Percentiles rank a stretch among this genome's conserved stretches.
Conservation (phyloP, 495 filamentous ascomycete genomes). For the Xylaria cubensis region DNA sequence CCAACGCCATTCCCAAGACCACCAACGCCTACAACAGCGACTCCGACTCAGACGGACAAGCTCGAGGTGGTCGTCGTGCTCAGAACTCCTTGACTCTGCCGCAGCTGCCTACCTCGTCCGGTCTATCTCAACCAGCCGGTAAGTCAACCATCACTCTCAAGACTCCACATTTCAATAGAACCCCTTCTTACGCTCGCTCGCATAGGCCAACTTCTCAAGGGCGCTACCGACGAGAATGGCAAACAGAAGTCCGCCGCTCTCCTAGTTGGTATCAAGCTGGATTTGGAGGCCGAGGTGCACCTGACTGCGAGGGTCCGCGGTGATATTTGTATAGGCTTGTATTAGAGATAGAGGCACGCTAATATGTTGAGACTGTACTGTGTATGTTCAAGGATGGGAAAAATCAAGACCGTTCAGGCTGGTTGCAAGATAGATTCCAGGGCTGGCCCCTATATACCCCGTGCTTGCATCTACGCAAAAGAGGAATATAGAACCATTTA, state of each 20-base stretch:
- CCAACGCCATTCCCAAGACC: constrained; percentile 38
- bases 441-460: constrained; percentile 23
- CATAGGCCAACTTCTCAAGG: constrained; percentile 46
- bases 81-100: constrained; percentile 39
- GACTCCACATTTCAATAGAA: not conserved
- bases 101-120: constrained; percentile 45
- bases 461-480: constrained; percentile 7
- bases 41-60: constrained; percentile 39
- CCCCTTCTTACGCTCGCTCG: not conserved
- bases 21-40: constrained; percentile 42
- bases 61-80: constrained; percentile 37
- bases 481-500: not conserved
- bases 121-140: constrained; percentile 50
- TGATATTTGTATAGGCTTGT: constrained; percentile 49
- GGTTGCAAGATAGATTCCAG: constrained; percentile 18
- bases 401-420: constrained; percentile 1
- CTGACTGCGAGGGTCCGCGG: constrained; percentile 53
- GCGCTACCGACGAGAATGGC: constrained; percentile 50
- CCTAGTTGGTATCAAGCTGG: constrained; percentile 55
- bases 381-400: constrained; percentile 13
- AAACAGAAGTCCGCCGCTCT: constrained; percentile 51
- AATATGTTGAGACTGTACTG: not conserved
- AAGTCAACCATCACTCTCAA: constrained; percentile 20
- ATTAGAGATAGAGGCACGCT: constrained; percentile 27
- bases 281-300: constrained; percentile 55